phyloP scores from a whole-genome alignment of 1,284 basidiomycete species.

The Pseudozyma sp. region DNA sequence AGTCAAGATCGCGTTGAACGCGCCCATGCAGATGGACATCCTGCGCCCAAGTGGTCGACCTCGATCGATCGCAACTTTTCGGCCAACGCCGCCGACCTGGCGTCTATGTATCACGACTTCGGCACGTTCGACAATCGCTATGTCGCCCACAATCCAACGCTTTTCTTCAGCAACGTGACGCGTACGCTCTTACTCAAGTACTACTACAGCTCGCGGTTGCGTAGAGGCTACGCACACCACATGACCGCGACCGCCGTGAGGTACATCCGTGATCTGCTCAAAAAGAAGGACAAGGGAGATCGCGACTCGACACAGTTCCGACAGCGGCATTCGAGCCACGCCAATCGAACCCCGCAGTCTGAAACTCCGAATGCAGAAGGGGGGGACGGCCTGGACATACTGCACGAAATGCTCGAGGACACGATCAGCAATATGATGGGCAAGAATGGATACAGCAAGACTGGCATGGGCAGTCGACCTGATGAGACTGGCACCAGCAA shows the following conservation, averaged over 20 bases:
- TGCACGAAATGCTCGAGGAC: conserved; percentile 66
- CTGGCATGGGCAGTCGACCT: conserved; percentile 24
- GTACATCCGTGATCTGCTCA: conserved; percentile 59
- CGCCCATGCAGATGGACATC: conserved; percentile 24
- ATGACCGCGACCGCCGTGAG: conserved; percentile 77
- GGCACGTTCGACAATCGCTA: conserved; percentile 89
- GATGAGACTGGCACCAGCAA: conserved; percentile 10
- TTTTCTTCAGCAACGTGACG: conserved; percentile 82
- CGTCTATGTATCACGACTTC: conserved; percentile 77
- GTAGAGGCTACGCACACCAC: conserved; percentile 84
- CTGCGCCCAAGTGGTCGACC: conserved; percentile 16
- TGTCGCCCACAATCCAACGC: conserved; percentile 86
- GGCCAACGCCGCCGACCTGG: conserved; percentile 26
- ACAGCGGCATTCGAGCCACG: conserved; percentile 3
- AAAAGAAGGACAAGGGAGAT: conserved; percentile 35
- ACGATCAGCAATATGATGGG: conserved; percentile 53
- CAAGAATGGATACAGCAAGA: conserved; percentile 32
- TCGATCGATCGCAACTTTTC: conserved; percentile 29
- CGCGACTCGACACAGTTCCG: conserved; percentile 1
- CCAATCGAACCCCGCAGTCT: conserved; percentile 3
- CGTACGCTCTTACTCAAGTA: conserved; percentile 89
- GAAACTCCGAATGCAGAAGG: conserved; percentile 15
- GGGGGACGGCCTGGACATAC: conserved; percentile 37
- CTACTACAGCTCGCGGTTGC: conserved; percentile 83
- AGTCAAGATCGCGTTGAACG: conserved; percentile 36